Conservation (phyloP, 1,139 yeast genomes). For the Pneumocystis canis region DNA sequence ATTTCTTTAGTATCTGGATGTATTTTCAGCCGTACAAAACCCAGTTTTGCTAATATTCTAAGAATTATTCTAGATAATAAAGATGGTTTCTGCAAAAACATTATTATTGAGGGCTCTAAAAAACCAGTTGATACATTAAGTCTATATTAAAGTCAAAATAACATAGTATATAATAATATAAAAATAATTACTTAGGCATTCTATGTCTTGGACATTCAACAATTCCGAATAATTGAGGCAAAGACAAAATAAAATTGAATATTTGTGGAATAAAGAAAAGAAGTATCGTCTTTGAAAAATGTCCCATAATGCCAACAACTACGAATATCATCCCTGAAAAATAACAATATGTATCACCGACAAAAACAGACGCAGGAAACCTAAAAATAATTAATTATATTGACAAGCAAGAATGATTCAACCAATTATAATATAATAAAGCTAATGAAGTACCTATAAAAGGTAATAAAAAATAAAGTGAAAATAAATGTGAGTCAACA, state of each 20-base stretch:
- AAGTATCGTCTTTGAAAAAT: slow-evolving; percentile 81
- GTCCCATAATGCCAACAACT: slow-evolving; percentile 89
- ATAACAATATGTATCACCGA: slow-evolving; percentile 95
- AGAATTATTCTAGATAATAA: slow-evolving; percentile 12
- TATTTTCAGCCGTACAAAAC: slow-evolving; percentile 38
- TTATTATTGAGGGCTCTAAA: slow-evolving; percentile 60
- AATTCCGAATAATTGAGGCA: slow-evolving; percentile 73
- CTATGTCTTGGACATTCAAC: slow-evolving; percentile 95
- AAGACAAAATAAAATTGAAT: slow-evolving; percentile 70
- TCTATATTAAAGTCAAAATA: background rate
- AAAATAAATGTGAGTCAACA: slow-evolving; percentile 65
- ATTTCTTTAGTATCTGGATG: slow-evolving; percentile 24
- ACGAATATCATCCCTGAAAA: slow-evolving; percentile 98
- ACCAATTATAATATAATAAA: slow-evolving; percentile 61
- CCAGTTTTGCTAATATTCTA: slow-evolving; percentile 30
- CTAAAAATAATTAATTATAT: background rate
- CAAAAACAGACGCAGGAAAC: slow-evolving; percentile 83
- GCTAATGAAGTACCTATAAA: slow-evolving; percentile 75
- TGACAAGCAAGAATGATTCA: background rate
- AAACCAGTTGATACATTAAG: slow-evolving; percentile 50
- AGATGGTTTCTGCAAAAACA: slow-evolving; percentile 21
- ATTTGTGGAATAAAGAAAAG: slow-evolving; percentile 82
- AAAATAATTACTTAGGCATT: slow-evolving; percentile 41
- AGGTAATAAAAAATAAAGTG: slow-evolving; percentile 67
- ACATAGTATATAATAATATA: background rate